Evolutionary conservation across 306 rosid species (phyloP), one percentile per base, ranked within the genome.

Genomic region (Casuarina cunninghamiana): DNA sequence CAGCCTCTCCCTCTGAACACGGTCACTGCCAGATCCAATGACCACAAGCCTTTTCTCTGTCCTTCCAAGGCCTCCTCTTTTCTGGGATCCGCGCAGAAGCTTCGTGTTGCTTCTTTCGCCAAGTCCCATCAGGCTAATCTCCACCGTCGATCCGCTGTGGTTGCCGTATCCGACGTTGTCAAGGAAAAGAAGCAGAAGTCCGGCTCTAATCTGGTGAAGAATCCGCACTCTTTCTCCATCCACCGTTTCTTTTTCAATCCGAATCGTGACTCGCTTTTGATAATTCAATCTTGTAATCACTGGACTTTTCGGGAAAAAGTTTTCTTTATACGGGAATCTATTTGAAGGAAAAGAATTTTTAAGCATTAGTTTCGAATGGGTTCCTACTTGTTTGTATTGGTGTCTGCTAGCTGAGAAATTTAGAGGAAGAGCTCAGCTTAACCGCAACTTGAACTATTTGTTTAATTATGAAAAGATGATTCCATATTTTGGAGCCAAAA

Each of bases 11-110:
- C 88, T 69, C 82, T 92, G 70, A 78, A 60, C 83, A 67, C 87
- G 76, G 16, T 85, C 68, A 35, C 83, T 3, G 57, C 86, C 88
- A 92, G 97, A 95, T 89, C 98, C 93, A 87, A 81, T 84, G 93
- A 91, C 26, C 71, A 41, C 67, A 86, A 81, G 75, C 89, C 89
- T 75, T 67, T 83, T 41, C 72, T 88, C 48, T 83, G 82, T 43
- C 80, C 86, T 72, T 77, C 77, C 74, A 84, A 58, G 50, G 39
- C 80, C 74, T 69, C 89, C 62, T 76, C 92, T 75, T 96, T 91
- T 69, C 81, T 93, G 74, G 97, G 97, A 90, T 91, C 98, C 78
- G 72, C 85, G 21, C 85, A 63, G 58, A 87, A 80, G 75, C 84
- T 93, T 77, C 90, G 97, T 26, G 50, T 76, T 82, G 73, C 61